Evolutionary conservation across 2,329 filamentous ascomycete species (phyloP), one percentile per base, ranked within the genome.

Genomic region (Emergomyces pasteurianus): DNA sequence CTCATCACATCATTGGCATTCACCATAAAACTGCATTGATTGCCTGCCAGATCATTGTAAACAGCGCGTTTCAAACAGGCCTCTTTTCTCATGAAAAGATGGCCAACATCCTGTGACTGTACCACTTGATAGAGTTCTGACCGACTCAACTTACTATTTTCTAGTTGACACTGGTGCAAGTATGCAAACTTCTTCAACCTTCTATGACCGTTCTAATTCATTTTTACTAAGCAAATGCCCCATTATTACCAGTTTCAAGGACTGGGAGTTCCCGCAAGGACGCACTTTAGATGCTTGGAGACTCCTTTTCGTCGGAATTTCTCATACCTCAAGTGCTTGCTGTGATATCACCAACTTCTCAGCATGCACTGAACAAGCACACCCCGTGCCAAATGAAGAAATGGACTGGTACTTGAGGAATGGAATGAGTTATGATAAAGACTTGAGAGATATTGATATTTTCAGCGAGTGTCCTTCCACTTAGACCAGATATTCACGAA

Each of bases 261-360:
- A 60, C 40, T 60, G 59, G 59, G 40, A 55, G 42, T 60, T 56
- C 40, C 59, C 38, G 12, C 52, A 58, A n/a, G 58, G 8, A 21
- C 21, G 52, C 28, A 49, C 58, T 28, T 52, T 38, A 23, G 59
- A 57, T 57, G 3, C 34, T 43, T 52, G 50, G 38, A 5, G 23
- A 18, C 23, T 18, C 1, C 38, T 9, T 38, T 56, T 53, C n/a
- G 23, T 36, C n/a, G n/a, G n/a, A 46, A 49, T 23, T 58, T 49
- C 52, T 40, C 42, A 6, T 16, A 2, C 36, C 38, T 2, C 7
- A 16, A 18, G 6, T 46, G 10, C n/a, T 53, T 28, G 49, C 21
- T 60, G 59, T 58, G 43, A 26, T 16, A 43, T 60, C 40, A 58
- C 59, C 23, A 57, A 57, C 23, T 49, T 56, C 53, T 57, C 52